A percentile compares a stretch with the other conserved stretches of the same genome.
Evolutionary conservation across 441 rosid species (phyloP).

Genomic region (Omphalea diandra): DNA sequence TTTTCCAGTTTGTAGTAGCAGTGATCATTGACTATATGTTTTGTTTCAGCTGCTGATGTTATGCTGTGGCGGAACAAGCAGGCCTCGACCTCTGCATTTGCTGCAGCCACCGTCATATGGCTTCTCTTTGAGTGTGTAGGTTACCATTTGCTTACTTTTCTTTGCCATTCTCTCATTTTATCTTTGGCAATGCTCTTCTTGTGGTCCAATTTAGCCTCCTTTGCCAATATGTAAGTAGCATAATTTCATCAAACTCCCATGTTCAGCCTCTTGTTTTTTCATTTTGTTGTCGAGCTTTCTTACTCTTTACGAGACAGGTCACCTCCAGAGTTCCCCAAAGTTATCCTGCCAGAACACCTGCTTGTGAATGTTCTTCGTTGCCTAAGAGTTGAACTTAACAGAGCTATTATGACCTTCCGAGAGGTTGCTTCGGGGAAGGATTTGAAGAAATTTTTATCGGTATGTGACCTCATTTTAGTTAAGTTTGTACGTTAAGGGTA

Average conservation of each 20-base stretch:
- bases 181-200: conserved; percentile 35
- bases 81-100: conserved; percentile 34
- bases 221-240: conserved; percentile 31
- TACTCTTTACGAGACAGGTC: conserved; percentile 31
- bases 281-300: not conserved
- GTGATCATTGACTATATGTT: no score
- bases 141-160: conserved; percentile 44
- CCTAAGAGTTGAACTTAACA: conserved; percentile 34
- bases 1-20: no score
- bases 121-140: conserved; percentile 48
- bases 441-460: conserved; percentile 44
- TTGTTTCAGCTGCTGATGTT: conserved; percentile 49
- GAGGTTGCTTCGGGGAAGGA: conserved; percentile 43
- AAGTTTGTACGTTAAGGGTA: no score
- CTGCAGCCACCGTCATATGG: conserved; percentile 46
- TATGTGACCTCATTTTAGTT: conserved; percentile 19
- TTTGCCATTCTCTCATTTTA: conserved; percentile 45
- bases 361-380: conserved; percentile 25
- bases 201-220: conserved; percentile 42
- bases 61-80: conserved; percentile 56
- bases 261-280: not conserved
- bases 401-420: conserved; percentile 27
- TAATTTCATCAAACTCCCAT: not conserved
- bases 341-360: conserved; percentile 34
- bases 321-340: conserved; percentile 43